Evolutionary conservation across 768 basidiomycete genomes (phyloP).

Genomic region (Suillus plorans): DNA sequence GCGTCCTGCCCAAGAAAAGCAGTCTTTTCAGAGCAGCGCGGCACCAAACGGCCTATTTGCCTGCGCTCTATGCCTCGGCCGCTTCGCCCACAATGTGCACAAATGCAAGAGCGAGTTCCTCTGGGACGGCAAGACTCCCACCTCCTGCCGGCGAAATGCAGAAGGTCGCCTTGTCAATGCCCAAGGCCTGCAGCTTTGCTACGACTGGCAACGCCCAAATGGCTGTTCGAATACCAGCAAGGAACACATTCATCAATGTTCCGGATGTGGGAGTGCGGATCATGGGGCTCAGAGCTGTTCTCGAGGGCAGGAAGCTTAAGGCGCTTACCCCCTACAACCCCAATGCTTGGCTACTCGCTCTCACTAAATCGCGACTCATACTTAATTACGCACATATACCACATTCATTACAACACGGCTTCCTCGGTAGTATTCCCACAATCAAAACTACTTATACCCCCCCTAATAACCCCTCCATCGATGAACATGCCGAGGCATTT

Average conservation of each 20-base stretch:
- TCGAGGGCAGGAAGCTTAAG: slow-evolving; percentile 28
- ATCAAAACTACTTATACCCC: slow-evolving; percentile 32
- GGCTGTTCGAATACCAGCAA: slow-evolving; percentile 28
- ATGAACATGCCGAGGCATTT: not conserved
- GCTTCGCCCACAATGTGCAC: too few relatives aligned
- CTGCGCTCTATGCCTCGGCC: too few relatives aligned
- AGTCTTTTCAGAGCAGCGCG: too few relatives aligned
- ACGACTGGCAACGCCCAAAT: slow-evolving; percentile 30
- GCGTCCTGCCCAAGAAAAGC: too few relatives aligned
- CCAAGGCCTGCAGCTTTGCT: slow-evolving; percentile 30
- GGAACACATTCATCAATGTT: slow-evolving; percentile 36
- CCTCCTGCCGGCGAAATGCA: too few relatives aligned
- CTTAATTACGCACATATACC: slow-evolving; percentile 30
- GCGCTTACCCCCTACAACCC: slow-evolving; percentile 32
- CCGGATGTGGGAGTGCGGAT: slow-evolving; percentile 35
- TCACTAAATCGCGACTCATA: slow-evolving; percentile 21
- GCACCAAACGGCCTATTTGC: too few relatives aligned
- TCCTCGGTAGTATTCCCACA: slow-evolving; percentile 24
- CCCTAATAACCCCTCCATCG: slow-evolving; percentile 31
- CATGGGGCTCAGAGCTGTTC: slow-evolving; percentile 44
- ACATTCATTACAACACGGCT: slow-evolving; percentile 18
- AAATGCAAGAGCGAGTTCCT: too few relatives aligned
- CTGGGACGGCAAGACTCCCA: too few relatives aligned
- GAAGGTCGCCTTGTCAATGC: slow-evolving; percentile 21
- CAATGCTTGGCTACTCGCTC: slow-evolving; percentile 25